phyloP scores from a whole-genome alignment of 2,329 filamentous ascomycete species.

The Rhynchosporium graminicola region DNA sequence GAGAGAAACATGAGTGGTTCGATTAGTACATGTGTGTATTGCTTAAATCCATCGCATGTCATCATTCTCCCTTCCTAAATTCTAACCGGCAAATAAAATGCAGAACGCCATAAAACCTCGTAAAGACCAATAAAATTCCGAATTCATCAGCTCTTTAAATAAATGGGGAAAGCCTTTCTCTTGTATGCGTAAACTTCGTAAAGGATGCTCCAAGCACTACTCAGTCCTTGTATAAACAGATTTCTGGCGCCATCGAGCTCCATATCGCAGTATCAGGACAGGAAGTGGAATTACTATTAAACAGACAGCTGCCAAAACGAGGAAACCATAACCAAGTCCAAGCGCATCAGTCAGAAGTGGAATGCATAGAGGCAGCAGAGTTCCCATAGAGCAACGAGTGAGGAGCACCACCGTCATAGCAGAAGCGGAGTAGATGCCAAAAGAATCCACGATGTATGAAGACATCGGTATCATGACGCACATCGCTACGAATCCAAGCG shows the following conservation, averaged over 20 bases:
- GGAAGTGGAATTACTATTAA: slow-evolving; percentile 53
- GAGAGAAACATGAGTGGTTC: too few species aligned
- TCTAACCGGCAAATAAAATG: too few species aligned
- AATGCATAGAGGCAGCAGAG: slow-evolving; percentile 55
- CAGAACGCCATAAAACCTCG: too few species aligned
- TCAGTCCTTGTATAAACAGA: slow-evolving; percentile 51
- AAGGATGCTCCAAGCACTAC: slow-evolving; percentile 13
- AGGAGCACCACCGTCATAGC: slow-evolving; percentile 44
- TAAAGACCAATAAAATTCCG: neutral
- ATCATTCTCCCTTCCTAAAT: too few species aligned
- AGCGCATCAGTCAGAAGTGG: slow-evolving; percentile 49
- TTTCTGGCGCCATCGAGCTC: slow-evolving; percentile 51
- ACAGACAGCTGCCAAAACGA: slow-evolving; percentile 41
- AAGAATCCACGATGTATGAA: slow-evolving; percentile 56
- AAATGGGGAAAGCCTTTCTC: neutral
- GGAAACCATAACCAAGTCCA: slow-evolving; percentile 45
- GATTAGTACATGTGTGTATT: too few species aligned
- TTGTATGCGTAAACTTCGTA: neutral
- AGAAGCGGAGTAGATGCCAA: slow-evolving; percentile 41
- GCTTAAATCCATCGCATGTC: too few species aligned
- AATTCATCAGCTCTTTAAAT: neutral
- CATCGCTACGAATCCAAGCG: slow-evolving; percentile 53
- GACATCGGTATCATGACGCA: slow-evolving; percentile 47
- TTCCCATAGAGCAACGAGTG: slow-evolving; percentile 43
- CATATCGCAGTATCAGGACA: slow-evolving; percentile 52